phyloP scores from a whole-genome alignment of 208 protist species.

The Wallacemonas collosoma region DNA sequence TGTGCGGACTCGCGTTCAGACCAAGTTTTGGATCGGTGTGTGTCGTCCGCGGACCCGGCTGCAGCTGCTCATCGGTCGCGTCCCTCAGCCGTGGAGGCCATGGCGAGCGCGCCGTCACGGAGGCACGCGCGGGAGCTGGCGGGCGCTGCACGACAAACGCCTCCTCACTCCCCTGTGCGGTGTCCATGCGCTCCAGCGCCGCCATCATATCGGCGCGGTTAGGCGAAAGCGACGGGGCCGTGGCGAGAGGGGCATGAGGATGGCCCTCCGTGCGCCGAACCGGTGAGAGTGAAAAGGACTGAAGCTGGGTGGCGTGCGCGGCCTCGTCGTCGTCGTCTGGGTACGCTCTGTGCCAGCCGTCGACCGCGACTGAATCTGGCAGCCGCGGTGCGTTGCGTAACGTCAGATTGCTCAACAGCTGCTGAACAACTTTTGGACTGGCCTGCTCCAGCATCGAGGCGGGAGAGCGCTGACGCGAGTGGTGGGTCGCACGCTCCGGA shows the following conservation, averaged over 20 bases:
- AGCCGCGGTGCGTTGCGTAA: slow-evolving; percentile 29
- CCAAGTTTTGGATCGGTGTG: too few relatives aligned
- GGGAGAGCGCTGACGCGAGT: background rate
- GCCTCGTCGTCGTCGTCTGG: slow-evolving; percentile 5
- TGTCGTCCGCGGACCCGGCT: too few relatives aligned
- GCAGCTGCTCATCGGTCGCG: background rate
- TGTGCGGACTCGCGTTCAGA: background rate
- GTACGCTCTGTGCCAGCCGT: background rate
- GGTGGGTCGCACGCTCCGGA: background rate
- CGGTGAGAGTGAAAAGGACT: slow-evolving; percentile 2
- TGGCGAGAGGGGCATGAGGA: background rate
- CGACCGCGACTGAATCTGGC: slow-evolving; percentile 5
- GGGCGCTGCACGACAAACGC: slow-evolving; percentile 1
- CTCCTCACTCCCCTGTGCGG: slow-evolving; percentile 2
- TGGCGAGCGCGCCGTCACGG: background rate
- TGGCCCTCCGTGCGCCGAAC: background rate
- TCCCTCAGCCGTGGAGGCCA: background rate
- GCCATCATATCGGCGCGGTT: background rate
- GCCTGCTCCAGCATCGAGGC: background rate
- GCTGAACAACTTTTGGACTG: background rate
- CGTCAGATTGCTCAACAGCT: slow-evolving; percentile 22
- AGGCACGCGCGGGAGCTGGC: background rate
- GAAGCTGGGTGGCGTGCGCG: slow-evolving; percentile 8
- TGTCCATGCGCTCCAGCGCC: slow-evolving; percentile 14
- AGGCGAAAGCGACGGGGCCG: slow-evolving; percentile 3